Evolutionary conservation across 1,284 basidiomycete species (phyloP).

Genomic region (Melampsora abietis-canadensis): DNA sequence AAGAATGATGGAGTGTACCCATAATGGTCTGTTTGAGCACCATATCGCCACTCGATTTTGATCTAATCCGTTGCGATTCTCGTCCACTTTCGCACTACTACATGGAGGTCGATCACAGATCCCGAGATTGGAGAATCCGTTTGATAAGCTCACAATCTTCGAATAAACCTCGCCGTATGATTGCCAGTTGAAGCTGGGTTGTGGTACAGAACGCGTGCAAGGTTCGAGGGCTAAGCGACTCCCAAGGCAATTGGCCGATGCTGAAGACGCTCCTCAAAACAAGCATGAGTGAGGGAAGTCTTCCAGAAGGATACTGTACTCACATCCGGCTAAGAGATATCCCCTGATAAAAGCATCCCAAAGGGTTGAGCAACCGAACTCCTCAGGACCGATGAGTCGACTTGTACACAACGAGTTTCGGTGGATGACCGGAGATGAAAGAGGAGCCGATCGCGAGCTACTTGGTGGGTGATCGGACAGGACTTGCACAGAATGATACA

Average conservation of each 20-base stretch:
- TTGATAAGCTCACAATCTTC: slow-evolving; percentile 15
- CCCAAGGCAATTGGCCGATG: slow-evolving; percentile 21
- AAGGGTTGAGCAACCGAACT: slow-evolving; percentile 24
- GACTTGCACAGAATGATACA: background rate
- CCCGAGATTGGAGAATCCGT: slow-evolving; percentile 11
- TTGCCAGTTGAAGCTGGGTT: slow-evolving; percentile 19
- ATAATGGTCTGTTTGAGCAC: slow-evolving; percentile 23
- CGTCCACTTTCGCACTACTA: background rate
- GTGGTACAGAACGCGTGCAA: background rate
- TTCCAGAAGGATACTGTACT: background rate
- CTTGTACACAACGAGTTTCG: background rate
- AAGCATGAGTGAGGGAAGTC: background rate
- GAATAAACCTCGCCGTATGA: slow-evolving; percentile 32
- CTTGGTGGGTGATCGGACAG: too few relatives aligned
- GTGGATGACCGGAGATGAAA: background rate
- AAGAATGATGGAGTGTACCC: slow-evolving; percentile 27
- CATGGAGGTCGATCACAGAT: background rate
- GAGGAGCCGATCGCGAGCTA: too few relatives aligned
- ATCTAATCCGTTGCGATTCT: background rate
- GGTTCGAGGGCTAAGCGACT: slow-evolving; percentile 8
- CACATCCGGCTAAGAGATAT: slow-evolving; percentile 27
- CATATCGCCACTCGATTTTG: slow-evolving; percentile 27
- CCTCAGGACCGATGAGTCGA: slow-evolving; percentile 8
- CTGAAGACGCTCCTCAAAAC: background rate
- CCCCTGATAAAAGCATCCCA: slow-evolving; percentile 38